phyloP scores from a whole-genome alignment of 2,329 filamentous ascomycete species.

The Fusarium ambrosium region DNA sequence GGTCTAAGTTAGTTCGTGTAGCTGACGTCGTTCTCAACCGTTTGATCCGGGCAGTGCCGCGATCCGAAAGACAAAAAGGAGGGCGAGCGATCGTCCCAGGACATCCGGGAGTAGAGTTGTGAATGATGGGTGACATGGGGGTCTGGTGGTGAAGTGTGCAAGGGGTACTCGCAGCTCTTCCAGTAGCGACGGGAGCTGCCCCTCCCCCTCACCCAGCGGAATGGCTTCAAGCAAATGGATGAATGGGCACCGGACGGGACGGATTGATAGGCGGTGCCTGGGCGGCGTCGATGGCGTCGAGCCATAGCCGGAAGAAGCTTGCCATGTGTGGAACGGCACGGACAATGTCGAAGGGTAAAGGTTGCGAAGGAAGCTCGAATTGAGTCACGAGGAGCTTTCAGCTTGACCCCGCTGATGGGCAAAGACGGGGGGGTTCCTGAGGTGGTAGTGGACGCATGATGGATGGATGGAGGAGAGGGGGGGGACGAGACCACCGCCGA shows the following conservation, averaged over 20 bases:
- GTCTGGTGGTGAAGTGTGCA: background rate
- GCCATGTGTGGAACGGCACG: slow-evolving; percentile 11
- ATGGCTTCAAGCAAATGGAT: background rate
- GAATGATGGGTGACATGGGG: background rate
- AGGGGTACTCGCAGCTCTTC: background rate
- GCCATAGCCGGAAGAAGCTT: slow-evolving; percentile 24
- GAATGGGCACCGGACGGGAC: background rate
- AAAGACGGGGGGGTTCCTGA: background rate
- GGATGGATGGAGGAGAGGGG: slow-evolving; percentile 17
- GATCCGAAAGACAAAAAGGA: slow-evolving; percentile 24
- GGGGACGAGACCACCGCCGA: slow-evolving; percentile 29
- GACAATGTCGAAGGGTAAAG: slow-evolving; percentile 11
- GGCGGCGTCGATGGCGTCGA: slow-evolving; percentile 29
- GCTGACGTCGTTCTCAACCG: slow-evolving; percentile 33
- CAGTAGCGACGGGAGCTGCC: background rate
- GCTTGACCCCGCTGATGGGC: slow-evolving; percentile 6
- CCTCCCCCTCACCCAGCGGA: slow-evolving; percentile 9
- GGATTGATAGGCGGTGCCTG: slow-evolving; percentile 6
- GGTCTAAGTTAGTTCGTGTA: slow-evolving; percentile 20
- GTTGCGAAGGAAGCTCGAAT: slow-evolving; percentile 2
- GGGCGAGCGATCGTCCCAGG: slow-evolving; percentile 25
- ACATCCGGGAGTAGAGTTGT: background rate
- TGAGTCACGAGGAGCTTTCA: slow-evolving; percentile 32
- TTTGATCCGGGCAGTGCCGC: slow-evolving; percentile 33
- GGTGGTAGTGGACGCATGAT: slow-evolving; percentile 30